phyloP scores from a whole-genome alignment of 257 asterid species.

The Ocimum tenuiflorum region DNA sequence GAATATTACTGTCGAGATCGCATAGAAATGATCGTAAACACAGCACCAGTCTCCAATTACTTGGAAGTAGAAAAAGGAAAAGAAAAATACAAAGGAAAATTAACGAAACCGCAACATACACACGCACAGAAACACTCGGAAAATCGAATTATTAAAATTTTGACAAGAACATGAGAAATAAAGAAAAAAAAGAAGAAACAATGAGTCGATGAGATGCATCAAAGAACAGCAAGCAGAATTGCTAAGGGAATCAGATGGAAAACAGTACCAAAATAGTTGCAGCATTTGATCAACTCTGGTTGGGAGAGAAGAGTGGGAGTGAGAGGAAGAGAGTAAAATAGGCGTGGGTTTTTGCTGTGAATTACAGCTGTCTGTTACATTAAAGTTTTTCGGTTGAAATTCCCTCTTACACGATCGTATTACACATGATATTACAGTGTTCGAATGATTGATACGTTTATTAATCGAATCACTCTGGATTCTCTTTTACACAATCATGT shows the following conservation, averaged over 20 bases:
- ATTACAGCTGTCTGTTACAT: background rate
- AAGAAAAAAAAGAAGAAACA: background rate
- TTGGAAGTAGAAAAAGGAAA: background rate
- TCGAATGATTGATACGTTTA: no score
- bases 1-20: background rate
- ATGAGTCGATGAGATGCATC: background rate
- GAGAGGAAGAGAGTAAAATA: conserved; percentile 15
- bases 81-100: background rate
- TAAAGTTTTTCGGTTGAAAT: no score
- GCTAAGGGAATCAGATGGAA: conserved; percentile 3
- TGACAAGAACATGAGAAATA: background rate
- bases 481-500: no score
- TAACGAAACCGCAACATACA: background rate
- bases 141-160: background rate
- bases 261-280: background rate
- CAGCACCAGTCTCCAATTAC: background rate
- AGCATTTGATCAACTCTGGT: background rate
- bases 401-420: no score
- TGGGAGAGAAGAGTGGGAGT: background rate
- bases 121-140: background rate
- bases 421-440: no score
- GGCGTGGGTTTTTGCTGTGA: background rate
- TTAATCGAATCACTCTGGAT: no score
- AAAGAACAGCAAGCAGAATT: background rate
- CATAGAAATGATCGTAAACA: background rate